Base-by-base conservation (phyloP, 176 grass and related monocot species). In the Hyparrhenia diplandra region DNA sequence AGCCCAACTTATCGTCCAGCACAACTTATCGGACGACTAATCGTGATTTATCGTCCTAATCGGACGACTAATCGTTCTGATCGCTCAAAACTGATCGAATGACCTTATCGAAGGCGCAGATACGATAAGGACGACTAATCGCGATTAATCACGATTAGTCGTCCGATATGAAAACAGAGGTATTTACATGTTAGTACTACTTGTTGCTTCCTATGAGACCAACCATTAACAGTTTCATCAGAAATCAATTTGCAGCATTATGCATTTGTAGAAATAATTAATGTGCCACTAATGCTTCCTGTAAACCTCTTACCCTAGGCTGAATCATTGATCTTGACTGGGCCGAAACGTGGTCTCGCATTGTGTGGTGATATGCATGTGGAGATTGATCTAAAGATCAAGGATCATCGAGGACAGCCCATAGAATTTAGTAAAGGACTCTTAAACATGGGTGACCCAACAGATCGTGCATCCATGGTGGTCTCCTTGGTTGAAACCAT, bases 371-470 rank as follows among this genome's bases (percentile, higher is more conserved):
- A 32, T 13, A 29, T 30, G 5, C 34, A 32, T 52, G 27, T 73
- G 30, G 70, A 73, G 43, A 21, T 52, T 32, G 70, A 73, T 73
- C 70, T 52, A 7, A 73, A 73, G 45, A 73, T 32, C 14, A 73
- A 73, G 28, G 70, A 32, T 73, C 27, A 52, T 52, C 1, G 9
- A 32, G 27, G 27, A 17, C 43, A 73, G 43, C 14, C 47, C 42
- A 49, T 17, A 11, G 45, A 73, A 73, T 27, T 73, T 21, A 73
- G 43, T 51, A 73, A 73, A 73, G 70, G 70, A 31, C 30, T 51
- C 3, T 52, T 51, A 51, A 20, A 3, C 16, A 73, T 73, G 43
- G 6, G 27, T 3, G 70, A 45, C 70, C 45, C 45, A 47, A 9
- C 49, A 20, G 3, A 27, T 73, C 27, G 4, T 11, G 20, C 7